phyloP scores from a whole-genome alignment of 208 protist species.

The Trypanosoma congolense region DNA sequence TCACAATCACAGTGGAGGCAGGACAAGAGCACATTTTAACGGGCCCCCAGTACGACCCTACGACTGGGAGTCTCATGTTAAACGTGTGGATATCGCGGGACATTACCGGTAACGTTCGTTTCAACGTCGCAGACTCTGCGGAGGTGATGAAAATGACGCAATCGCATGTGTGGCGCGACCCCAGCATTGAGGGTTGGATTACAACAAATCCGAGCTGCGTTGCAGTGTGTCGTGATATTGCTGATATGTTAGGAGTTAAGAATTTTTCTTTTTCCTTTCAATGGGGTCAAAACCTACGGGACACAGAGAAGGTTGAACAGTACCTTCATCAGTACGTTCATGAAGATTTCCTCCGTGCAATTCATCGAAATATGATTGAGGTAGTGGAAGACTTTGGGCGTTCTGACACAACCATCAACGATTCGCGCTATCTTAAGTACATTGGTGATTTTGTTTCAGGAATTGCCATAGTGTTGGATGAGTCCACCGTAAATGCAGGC shows the following conservation, averaged over 20 bases:
- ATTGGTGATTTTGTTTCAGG: conserved; percentile 62
- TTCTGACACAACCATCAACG: conserved; percentile 14
- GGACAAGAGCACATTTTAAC: conserved; percentile 17
- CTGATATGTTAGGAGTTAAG: conserved; percentile 33
- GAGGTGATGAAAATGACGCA: conserved; percentile 66
- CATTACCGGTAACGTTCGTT: conserved; percentile 41
- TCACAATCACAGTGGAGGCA: conserved; percentile 46
- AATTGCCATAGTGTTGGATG: conserved; percentile 61
- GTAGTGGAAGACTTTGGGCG: conserved; percentile 27
- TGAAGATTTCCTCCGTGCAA: conserved; percentile 39
- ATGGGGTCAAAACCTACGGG: conserved; percentile 53
- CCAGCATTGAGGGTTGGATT: conserved; percentile 82
- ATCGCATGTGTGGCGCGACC: conserved; percentile 78
- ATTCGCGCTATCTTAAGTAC: conserved; percentile 27
- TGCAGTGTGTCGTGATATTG: conserved; percentile 39
- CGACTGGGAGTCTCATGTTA: conserved; percentile 44
- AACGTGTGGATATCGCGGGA: conserved; percentile 49
- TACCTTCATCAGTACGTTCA: conserved; percentile 68
- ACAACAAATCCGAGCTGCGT: conserved; percentile 44
- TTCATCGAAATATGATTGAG: conserved; percentile 26
- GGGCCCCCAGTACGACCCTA: conserved; percentile 66
- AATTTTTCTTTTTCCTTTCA: conserved; percentile 58
- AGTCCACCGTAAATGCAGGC: conserved; percentile 32
- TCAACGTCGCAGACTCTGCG: conserved; percentile 42
- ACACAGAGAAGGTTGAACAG: conserved; percentile 48